phyloP scores from a whole-genome alignment of 2,329 filamentous ascomycete species.

The Aspergillus viridinutans region DNA sequence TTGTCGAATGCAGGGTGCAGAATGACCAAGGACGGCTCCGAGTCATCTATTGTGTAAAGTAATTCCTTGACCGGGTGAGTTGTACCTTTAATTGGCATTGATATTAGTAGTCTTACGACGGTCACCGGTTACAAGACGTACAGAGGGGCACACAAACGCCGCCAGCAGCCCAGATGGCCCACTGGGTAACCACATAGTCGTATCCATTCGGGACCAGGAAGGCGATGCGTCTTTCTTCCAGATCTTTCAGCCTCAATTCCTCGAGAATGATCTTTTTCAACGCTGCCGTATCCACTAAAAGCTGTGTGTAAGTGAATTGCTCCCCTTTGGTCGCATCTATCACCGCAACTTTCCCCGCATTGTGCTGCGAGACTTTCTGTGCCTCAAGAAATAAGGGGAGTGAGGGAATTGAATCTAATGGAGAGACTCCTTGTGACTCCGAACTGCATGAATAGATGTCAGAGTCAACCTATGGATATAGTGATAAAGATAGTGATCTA shows the following conservation, averaged over 20 bases:
- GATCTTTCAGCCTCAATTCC: constrained; percentile 24
- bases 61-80: constrained; percentile 41
- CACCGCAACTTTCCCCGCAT: constrained; percentile 35
- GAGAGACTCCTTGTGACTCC: background rate
- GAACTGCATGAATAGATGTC: constrained; percentile 7
- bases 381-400: constrained; percentile 40
- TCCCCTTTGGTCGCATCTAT: constrained; percentile 37
- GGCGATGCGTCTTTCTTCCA: constrained; percentile 37
- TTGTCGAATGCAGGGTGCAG: constrained; percentile 38
- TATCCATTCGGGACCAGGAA: constrained; percentile 40
- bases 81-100: constrained; percentile 26
- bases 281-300: constrained; percentile 36
- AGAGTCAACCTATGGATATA: background rate
- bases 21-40: constrained; percentile 40
- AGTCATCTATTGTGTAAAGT: constrained; percentile 40
- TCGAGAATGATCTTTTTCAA: constrained; percentile 36
- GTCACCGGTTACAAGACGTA: constrained; percentile 19
- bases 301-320: constrained; percentile 38
- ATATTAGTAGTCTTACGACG: constrained; percentile 1
- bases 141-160: constrained; percentile 43
- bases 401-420: constrained; percentile 30
- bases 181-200: constrained; percentile 41
- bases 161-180: constrained; percentile 43
- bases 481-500: background rate
- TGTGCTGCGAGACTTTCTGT: constrained; percentile 29